A percentile compares a stretch with the other conserved stretches of the same genome.
phyloP scores from a whole-genome alignment of 306 rosid genomes.

The Cicer judaicum region DNA sequence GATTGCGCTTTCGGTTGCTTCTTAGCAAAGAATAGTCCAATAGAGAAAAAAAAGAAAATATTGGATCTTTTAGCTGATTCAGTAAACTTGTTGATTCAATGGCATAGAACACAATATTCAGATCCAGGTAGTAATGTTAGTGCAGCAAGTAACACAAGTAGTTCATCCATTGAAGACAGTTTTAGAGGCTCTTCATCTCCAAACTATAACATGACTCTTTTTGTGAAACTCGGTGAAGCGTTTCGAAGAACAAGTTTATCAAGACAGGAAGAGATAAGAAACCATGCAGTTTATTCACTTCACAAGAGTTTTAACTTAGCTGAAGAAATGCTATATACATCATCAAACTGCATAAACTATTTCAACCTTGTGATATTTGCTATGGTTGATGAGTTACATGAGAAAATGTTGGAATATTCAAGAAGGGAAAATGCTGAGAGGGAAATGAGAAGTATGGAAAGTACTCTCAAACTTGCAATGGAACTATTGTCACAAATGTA shows the following conservation, averaged over 20 bases:
- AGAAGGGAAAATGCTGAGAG: conserved; percentile 82
- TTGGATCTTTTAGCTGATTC: conserved; percentile 70
- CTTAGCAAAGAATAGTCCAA: conserved; percentile 78
- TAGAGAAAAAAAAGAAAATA: conserved; percentile 76
- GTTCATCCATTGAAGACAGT: conserved; percentile 67
- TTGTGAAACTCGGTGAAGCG: conserved; percentile 84
- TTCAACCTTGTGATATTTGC: conserved; percentile 80
- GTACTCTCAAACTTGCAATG: conserved; percentile 77
- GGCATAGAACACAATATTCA: conserved; percentile 61
- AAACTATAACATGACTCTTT: conserved; percentile 61
- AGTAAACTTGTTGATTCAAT: conserved; percentile 65
- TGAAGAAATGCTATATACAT: conserved; percentile 63
- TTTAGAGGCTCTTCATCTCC: conserved; percentile 50
- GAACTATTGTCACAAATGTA: conserved; percentile 74
- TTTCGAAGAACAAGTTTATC: conserved; percentile 76
- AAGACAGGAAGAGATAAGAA: conserved; percentile 85
- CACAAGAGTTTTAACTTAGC: conserved; percentile 68
- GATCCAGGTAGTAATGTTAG: conserved; percentile 63
- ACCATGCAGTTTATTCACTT: conserved; percentile 77
- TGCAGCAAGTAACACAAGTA: conserved; percentile 58
- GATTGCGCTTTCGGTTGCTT: conserved; percentile 82
- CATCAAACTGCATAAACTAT: conserved; percentile 66
- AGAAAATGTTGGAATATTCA: conserved; percentile 91
- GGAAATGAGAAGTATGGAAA: conserved; percentile 95
- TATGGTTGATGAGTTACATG: conserved; percentile 91